Base-by-base conservation (phyloP, 129 eudicot species). In the Cynara cardunculus region DNA sequence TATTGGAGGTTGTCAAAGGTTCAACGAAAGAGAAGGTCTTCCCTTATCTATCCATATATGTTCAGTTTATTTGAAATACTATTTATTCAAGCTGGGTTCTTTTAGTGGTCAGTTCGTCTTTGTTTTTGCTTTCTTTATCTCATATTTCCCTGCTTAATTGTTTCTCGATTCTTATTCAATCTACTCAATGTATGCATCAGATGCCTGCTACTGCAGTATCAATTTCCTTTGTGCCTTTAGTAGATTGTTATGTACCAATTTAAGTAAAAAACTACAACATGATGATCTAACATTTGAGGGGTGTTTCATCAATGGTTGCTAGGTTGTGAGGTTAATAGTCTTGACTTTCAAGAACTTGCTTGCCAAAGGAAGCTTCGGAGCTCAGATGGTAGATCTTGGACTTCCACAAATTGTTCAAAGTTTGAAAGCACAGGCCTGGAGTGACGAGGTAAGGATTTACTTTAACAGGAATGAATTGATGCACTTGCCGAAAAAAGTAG, bases 271-370 rank as follows among this genome's bases (percentile, higher is more conserved):
- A 31, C 59, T 19, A 11, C 77, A 18, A 26, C 28, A 49, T 69
- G 24, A 2, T 66, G 24, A 66, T 73, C 53, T 73, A 41, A 81
- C 62, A 25, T 34, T 64, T 21, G 41, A 67, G 27, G n/a, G 41
- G 13, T 74, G 44, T 41, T 25, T 66, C 65, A 35, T 81, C 61
- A 56, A 78, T 80, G 79, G 44, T 75, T 69, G 24, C 39, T 83
- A 93, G 98, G 98, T 93, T 77, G 98, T 93, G 81, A 87, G 98
- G 85, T 94, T 93, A 62, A 91, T 93, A 74, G 84, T 88, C 87
- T 89, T 91, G 91, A 91, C 97, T 80, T 88, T 93, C 80, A 87
- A 85, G 86, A 93, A 91, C 86, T 87, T 93, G 91, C 92, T 93
- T 74, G 80, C 87, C 25, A 93, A 83, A 82, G 97, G 94, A 81